Conservation (phyloP, 2,329 filamentous ascomycete genomes). For the Fusarium udum region DNA sequence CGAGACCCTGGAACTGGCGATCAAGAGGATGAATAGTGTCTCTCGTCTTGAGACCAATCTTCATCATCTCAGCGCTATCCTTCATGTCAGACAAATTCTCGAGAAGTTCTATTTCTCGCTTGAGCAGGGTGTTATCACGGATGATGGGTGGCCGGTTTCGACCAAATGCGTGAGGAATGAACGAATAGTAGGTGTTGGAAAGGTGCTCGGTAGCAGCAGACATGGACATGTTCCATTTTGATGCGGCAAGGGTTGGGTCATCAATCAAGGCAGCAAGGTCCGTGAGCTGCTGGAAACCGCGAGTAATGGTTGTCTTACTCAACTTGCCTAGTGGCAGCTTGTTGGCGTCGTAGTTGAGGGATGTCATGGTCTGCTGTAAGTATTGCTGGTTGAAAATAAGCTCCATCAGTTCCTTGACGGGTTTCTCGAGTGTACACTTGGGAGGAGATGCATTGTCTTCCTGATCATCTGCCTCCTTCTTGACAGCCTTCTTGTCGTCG, state of each 20-base stretch:
- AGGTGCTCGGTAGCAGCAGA: conserved; percentile 64
- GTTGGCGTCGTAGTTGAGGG: conserved; percentile 75
- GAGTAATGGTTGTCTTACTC: conserved; percentile 78
- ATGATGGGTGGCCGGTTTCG: conserved; percentile 78
- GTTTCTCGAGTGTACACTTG: conserved; percentile 66
- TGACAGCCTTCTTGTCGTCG: conserved; percentile 42
- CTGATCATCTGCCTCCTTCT: conserved; percentile 51
- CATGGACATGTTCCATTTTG: conserved; percentile 53
- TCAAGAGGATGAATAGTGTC: conserved; percentile 73
- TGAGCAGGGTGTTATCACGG: conserved; percentile 63
- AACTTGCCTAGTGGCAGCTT: conserved; percentile 88
- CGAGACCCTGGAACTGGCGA: conserved; percentile 75
- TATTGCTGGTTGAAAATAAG: conserved; percentile 85
- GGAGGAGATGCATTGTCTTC: conserved; percentile 48
- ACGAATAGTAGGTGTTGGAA: conserved; percentile 81
- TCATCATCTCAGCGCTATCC: conserved; percentile 80
- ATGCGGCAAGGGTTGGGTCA: conserved; percentile 57
- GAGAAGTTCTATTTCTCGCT: conserved; percentile 80
- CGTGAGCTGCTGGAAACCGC: conserved; percentile 81
- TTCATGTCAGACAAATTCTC: conserved; percentile 89
- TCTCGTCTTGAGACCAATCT: conserved; percentile 61
- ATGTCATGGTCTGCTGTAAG: conserved; percentile 72
- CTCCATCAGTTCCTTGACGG: conserved; percentile 75
- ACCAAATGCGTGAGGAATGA: conserved; percentile 85
- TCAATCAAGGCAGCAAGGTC: conserved; percentile 75